phyloP scores from a whole-genome alignment of 768 basidiomycete genomes.

The Dendrothele bispora region DNA sequence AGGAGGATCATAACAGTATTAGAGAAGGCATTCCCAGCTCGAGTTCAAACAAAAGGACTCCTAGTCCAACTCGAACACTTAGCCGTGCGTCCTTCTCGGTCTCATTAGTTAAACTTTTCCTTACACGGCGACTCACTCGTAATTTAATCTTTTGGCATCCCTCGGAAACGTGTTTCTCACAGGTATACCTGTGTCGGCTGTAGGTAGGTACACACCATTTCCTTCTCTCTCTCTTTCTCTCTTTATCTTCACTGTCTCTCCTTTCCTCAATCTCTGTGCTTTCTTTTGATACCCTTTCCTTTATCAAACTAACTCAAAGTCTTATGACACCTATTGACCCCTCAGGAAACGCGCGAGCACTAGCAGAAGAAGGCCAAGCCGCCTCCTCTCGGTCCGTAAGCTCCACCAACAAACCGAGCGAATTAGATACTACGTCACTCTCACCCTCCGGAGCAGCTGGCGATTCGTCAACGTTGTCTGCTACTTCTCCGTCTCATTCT shows the following conservation, averaged over 20 bases:
- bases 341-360: conserved; percentile 78
- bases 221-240: conserved; percentile 2
- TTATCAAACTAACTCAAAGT: conserved; percentile 19
- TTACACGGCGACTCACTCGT: conserved; percentile 18
- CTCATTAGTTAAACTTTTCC: conserved; percentile 15
- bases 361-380: conserved; percentile 70
- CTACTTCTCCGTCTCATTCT: conserved; percentile 10
- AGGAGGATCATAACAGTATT: conserved; percentile 56
- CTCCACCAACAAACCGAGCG: too few relatives aligned
- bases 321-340: conserved; percentile 24
- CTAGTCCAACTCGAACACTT: conserved; percentile 75
- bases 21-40: conserved; percentile 72
- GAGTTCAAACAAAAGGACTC: conserved; percentile 49
- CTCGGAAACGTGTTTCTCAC: too few relatives aligned
- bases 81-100: conserved; percentile 57
- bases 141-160: too few relatives aligned
- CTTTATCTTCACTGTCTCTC: too few relatives aligned
- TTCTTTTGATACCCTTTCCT: conserved; percentile 6
- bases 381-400: conserved; percentile 30
- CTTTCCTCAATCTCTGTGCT: too few relatives aligned
- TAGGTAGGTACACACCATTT: conserved; percentile 53
- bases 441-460: conserved; percentile 36
- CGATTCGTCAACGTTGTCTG: conserved; percentile 20
- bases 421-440: conserved; percentile 24
- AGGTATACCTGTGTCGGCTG: conserved; percentile 79